Conservation (phyloP, 1,139 yeast species). For the Arxiozyma slooffiae region DNA sequence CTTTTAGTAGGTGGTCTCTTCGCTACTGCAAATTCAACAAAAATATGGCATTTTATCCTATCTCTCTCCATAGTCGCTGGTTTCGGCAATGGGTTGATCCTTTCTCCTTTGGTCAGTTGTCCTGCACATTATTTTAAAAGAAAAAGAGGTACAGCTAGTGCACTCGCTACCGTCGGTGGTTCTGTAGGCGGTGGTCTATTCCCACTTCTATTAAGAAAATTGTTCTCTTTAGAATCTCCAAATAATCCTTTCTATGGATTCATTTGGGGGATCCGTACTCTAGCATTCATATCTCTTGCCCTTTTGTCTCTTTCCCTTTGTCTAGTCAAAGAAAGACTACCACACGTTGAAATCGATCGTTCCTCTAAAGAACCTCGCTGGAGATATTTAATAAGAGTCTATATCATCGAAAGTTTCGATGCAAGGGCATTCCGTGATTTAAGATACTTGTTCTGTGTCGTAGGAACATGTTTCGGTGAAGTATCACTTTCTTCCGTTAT, state of each 20-base stretch:
- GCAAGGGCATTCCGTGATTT: slow-evolving; percentile 37
- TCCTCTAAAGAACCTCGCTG: slow-evolving; percentile 8
- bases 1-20: slow-evolving; percentile 44
- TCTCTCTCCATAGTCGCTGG: slow-evolving; percentile 50
- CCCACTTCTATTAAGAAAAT: slow-evolving; percentile 47
- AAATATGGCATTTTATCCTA: slow-evolving; percentile 49
- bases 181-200: slow-evolving; percentile 56
- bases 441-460: slow-evolving; percentile 32
- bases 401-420: slow-evolving; percentile 34
- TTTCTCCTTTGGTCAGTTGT: slow-evolving; percentile 51
- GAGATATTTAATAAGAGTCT: slow-evolving; percentile 13
- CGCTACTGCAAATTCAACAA: slow-evolving; percentile 44
- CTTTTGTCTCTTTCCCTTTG: slow-evolving; percentile 33
- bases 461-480: slow-evolving; percentile 39
- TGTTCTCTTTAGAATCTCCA: slow-evolving; percentile 30
- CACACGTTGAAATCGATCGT: slow-evolving; percentile 16
- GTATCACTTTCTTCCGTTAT: slow-evolving; percentile 36
- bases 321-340: slow-evolving; percentile 36
- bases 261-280: slow-evolving; percentile 47
- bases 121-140: slow-evolving; percentile 53
- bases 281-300: slow-evolving; percentile 44
- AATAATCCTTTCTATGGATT: slow-evolving; percentile 38
- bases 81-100: slow-evolving; percentile 47
- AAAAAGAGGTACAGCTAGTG: slow-evolving; percentile 51
- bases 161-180: slow-evolving; percentile 60